phyloP scores from a whole-genome alignment of 2,329 filamentous ascomycete species.

The Fusarium multiceps region DNA sequence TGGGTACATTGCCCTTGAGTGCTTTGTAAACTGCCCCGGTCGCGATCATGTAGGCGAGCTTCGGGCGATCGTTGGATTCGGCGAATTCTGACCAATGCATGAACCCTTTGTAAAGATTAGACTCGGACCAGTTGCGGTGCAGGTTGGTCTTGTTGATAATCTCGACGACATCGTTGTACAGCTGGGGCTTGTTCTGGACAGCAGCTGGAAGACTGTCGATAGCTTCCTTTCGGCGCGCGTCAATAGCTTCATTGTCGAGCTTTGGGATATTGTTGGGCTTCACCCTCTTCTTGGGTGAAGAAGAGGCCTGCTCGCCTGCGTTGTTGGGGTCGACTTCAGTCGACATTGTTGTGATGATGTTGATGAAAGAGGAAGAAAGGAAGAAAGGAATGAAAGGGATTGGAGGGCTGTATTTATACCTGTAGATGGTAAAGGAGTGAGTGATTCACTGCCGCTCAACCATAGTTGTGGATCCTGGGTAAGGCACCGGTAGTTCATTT shows the following conservation, averaged over 20 bases:
- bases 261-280: too few species aligned
- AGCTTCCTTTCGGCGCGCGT: too few species aligned
- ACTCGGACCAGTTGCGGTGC: too few species aligned
- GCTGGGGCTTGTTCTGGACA: neutral
- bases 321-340: neutral
- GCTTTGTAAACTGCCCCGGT: too few species aligned
- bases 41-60: neutral
- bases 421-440: neutral
- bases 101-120: too few species aligned
- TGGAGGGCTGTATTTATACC: neutral
- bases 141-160: too few species aligned
- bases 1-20: too few species aligned
- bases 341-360: neutral
- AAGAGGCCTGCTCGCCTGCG: rapidly evolving
- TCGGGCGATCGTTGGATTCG: rapidly evolving
- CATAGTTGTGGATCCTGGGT: too few species aligned
- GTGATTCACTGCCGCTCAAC: constrained; percentile 7
- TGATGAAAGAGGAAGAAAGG: neutral
- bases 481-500: too few species aligned
- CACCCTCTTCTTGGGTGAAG: neutral
- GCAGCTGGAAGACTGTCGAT: neutral
- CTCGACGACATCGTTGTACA: neutral
- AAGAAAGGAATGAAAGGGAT: too few species aligned
- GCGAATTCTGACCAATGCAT: too few species aligned
- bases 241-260: neutral